These are phyloP conservation scores for Fusarium pseudograminearum DNA, from an alignment of 2,329 filamentous ascomycete genomes.

Conservation along the genomic window DNA sequence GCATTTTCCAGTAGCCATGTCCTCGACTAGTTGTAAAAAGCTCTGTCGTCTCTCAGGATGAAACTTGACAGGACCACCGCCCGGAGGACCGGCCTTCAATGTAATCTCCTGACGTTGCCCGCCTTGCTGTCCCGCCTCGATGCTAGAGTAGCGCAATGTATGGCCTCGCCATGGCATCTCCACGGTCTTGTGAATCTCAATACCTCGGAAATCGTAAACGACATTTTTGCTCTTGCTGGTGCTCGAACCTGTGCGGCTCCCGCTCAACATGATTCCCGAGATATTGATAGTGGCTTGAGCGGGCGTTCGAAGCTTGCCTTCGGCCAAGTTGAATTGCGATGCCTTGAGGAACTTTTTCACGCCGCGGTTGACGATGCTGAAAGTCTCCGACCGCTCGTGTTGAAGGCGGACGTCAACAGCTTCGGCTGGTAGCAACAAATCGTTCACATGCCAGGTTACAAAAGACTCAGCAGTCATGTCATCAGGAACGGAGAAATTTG, in stretches of 20 bases:
- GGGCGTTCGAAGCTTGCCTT: conserved; percentile 58
- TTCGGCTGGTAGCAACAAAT: conserved; percentile 60
- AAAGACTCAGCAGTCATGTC: conserved; percentile 52
- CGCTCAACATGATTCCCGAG: conserved; percentile 20
- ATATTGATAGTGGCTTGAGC: conserved; percentile 37
- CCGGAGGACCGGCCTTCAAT: conserved; percentile 48
- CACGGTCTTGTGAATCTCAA: conserved; percentile 64
- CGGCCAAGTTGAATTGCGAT: conserved; percentile 61
- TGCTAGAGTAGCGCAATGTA: conserved; percentile 63
- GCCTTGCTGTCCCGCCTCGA: conserved; percentile 64
- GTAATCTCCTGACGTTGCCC: conserved; percentile 64
- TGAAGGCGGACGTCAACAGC: conserved; percentile 63
- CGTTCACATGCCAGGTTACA: conserved; percentile 48
- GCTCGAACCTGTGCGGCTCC: background rate
- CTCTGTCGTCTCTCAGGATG: conserved; percentile 5
- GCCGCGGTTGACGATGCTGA: conserved; percentile 53
- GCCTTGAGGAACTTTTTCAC: conserved; percentile 58
- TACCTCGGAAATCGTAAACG: conserved; percentile 60
- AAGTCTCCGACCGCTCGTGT: conserved; percentile 52
- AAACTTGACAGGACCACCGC: background rate
- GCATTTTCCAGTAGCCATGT: conserved; percentile 48
- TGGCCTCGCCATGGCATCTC: conserved; percentile 58
- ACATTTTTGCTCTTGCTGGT: conserved; percentile 28
- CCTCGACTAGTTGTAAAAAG: conserved; percentile 49
- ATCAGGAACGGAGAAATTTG: conserved; percentile 46